phyloP scores from a whole-genome alignment of 257 asterid species.

The Solanum infundibuliforme region DNA sequence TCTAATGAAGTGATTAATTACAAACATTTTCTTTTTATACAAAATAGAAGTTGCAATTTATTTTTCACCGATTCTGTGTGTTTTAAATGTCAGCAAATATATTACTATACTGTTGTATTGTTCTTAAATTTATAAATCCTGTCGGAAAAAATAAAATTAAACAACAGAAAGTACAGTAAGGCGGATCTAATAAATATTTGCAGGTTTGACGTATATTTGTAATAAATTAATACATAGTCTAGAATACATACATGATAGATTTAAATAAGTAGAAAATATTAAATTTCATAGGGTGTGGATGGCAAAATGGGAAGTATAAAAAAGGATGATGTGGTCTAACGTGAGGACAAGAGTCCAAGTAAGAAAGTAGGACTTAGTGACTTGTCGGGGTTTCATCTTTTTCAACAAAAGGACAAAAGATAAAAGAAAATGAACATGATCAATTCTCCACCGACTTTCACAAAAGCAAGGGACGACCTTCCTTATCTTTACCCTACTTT shows the following conservation, averaged over 20 bases:
- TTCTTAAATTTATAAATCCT: background rate
- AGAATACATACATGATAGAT: background rate
- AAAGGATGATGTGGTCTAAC: background rate
- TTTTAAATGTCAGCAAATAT: background rate
- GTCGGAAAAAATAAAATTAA: background rate
- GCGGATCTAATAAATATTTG: background rate
- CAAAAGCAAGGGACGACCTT: background rate
- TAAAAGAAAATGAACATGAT: background rate
- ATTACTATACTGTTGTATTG: background rate
- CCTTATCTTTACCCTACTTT: background rate
- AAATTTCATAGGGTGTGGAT: background rate
- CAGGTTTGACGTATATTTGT: background rate
- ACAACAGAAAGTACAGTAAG: background rate
- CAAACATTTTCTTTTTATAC: background rate
- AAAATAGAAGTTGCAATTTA: background rate
- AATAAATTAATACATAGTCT: too few relatives aligned
- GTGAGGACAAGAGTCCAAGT: background rate
- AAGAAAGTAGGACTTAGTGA: background rate
- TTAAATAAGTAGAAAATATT: background rate
- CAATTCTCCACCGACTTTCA: slow-evolving; percentile 18
- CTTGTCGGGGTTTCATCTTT: background rate
- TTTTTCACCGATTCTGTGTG: background rate
- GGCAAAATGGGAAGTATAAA: background rate
- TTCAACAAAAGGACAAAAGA: background rate
- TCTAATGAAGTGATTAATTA: background rate